A percentile compares a stretch with the other conserved stretches of the same genome.
Conservation (phyloP, 2,329 filamentous ascomycete species). For the Exophiala xenobiotica region DNA sequence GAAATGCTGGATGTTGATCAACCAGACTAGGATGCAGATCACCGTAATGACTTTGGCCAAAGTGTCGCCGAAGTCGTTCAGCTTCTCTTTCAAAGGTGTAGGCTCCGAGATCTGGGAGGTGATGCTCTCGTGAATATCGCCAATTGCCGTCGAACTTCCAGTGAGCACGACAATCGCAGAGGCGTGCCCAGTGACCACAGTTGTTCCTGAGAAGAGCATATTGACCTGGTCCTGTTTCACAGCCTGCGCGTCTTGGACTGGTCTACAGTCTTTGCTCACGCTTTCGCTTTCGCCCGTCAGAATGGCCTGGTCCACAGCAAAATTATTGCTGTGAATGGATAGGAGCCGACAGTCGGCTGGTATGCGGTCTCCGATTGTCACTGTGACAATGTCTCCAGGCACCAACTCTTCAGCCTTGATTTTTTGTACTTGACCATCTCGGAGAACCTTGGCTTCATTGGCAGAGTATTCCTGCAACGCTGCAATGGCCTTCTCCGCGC, state of each 20-base stretch:
- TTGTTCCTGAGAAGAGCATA: constrained; percentile 97
- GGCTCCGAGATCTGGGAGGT: constrained; percentile 96
- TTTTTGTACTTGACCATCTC: constrained; percentile 75
- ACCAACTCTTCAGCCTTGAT: constrained; percentile 97
- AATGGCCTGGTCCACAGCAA: constrained; percentile 94
- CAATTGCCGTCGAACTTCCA: constrained; percentile 87
- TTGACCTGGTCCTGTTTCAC: constrained; percentile 98
- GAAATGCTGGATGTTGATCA: constrained; percentile 98
- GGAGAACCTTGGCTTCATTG: constrained; percentile 91
- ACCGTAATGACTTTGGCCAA: constrained; percentile 97
- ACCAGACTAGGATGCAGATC: constrained; percentile 94
- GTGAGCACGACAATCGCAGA: constrained; percentile 88
- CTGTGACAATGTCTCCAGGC: constrained; percentile 84
- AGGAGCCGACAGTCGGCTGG: constrained; percentile 91
- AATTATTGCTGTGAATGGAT: constrained; percentile 93
- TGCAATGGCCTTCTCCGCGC: constrained; percentile 96
- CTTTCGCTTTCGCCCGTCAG: constrained; percentile 97
- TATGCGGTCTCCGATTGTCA: constrained; percentile 87
- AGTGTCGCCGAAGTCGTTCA: constrained; percentile 95
- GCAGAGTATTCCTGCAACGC: constrained; percentile 98
- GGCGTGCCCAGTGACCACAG: constrained; percentile 90
- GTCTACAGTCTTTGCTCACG: constrained; percentile 75
- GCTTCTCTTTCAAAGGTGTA: constrained; percentile 95
- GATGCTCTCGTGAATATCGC: constrained; percentile 98
- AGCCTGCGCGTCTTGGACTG: constrained; percentile 73